Conservation (phyloP, 116 monocot genomes). For the Iris pallida region DNA sequence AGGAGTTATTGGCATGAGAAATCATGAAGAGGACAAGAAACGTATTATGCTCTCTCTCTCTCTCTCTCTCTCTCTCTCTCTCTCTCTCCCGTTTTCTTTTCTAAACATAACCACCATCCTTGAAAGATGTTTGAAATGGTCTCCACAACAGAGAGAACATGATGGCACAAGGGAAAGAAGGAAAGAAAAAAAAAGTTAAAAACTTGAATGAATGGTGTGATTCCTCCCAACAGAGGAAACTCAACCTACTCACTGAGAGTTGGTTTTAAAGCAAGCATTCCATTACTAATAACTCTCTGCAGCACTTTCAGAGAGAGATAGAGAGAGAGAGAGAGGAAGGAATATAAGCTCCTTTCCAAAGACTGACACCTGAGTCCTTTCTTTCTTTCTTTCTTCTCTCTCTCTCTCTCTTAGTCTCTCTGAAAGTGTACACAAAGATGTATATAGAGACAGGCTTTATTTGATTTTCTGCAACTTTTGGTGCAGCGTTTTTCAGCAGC, state of each 20-base stretch:
- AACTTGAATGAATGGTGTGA: slow-evolving; percentile 13
- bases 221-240: neutral
- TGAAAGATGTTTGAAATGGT: slow-evolving; percentile 33
- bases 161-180: neutral
- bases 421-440: slow-evolving; percentile 1
- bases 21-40: slow-evolving; percentile 28
- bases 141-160: slow-evolving; percentile 27
- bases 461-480: slow-evolving; percentile 10
- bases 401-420: neutral
- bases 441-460: slow-evolving; percentile 26
- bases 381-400: slow-evolving; percentile 23
- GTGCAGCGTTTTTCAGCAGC: slow-evolving; percentile 26
- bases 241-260: neutral
- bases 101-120: neutral
- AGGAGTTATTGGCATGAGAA: slow-evolving; percentile 32
- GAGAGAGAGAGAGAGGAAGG: slow-evolving; percentile 10
- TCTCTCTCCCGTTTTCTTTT: slow-evolving; percentile 17
- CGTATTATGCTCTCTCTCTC: slow-evolving; percentile 24
- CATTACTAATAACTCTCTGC: slow-evolving; percentile 22
- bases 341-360: slow-evolving; percentile 36
- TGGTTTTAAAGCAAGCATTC: neutral
- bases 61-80: slow-evolving; percentile 21
- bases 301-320: slow-evolving; percentile 11
- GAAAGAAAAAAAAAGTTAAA: no score
- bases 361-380: slow-evolving; percentile 42